A percentile compares a stretch with the other conserved stretches of the same genome.
These are phyloP conservation scores for Psophocarpus tetragonolobus DNA, from an alignment of 306 rosid genomes.

Conservation along the genomic window DNA sequence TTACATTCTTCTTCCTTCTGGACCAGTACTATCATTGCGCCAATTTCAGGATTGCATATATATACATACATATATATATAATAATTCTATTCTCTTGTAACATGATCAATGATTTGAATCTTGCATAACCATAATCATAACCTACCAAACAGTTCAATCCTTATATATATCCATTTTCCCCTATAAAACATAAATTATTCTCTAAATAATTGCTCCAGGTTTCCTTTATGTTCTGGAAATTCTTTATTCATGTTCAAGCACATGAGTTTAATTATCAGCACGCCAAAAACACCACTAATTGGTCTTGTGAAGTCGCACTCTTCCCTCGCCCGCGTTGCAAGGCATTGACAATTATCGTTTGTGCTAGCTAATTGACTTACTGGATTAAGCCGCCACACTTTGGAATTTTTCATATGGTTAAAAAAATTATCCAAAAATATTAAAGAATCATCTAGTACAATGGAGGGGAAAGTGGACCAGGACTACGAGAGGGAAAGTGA, in stretches of 20 bases:
- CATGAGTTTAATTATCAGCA: constrained; percentile 10
- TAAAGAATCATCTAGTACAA: too few species aligned
- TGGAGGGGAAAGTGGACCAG: too few species aligned
- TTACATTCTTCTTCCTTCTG: not conserved
- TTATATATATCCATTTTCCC: not conserved
- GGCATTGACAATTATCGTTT: not conserved
- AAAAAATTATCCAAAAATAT: not conserved
- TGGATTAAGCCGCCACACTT: not conserved
- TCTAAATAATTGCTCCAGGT: constrained; percentile 11
- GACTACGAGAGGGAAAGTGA: too few species aligned
- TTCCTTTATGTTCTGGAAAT: constrained; percentile 24
- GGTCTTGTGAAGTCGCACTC: not conserved
- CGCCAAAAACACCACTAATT: not conserved
- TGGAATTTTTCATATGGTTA: not conserved
- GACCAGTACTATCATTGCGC: constrained; percentile 22
- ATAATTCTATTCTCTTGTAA: not conserved
- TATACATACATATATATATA: too few species aligned
- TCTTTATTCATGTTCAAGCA: constrained; percentile 31
- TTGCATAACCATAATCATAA: constrained; percentile 31
- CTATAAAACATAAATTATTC: not conserved
- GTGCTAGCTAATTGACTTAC: too few species aligned
- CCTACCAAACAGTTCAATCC: not conserved
- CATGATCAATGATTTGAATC: constrained; percentile 7
- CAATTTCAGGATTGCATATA: not conserved
- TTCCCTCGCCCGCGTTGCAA: not conserved